Conservation (phyloP, 1,284 basidiomycete species). For the Ustilago lituana region DNA sequence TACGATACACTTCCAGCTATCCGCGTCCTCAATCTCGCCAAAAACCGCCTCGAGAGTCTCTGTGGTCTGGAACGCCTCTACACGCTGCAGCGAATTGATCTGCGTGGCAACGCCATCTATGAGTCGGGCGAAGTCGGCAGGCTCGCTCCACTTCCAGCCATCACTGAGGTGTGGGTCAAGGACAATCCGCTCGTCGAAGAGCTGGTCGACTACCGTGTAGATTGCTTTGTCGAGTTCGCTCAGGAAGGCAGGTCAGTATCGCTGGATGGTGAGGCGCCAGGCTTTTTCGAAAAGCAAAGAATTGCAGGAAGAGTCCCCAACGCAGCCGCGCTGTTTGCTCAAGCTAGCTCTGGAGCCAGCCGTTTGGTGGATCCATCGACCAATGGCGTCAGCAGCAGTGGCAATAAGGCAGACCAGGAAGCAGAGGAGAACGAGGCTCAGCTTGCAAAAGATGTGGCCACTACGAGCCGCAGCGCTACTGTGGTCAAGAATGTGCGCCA, state of each 20-base stretch:
- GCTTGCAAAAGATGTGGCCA: conserved; percentile 24
- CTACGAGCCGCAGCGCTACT: conserved; percentile 13
- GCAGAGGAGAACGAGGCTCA: conserved; percentile 29
- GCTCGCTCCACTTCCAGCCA: conserved; percentile 80
- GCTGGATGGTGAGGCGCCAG: conserved; percentile 79
- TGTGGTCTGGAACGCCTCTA: conserved; percentile 89
- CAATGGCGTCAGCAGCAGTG: neutral
- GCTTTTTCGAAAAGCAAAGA: conserved; percentile 79
- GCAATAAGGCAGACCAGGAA: neutral
- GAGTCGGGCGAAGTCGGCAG: conserved; percentile 88
- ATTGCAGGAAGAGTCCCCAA: conserved; percentile 56
- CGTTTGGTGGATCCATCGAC: neutral
- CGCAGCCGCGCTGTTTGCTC: conserved; percentile 1
- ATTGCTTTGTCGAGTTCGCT: conserved; percentile 83
- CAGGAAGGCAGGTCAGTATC: conserved; percentile 75
- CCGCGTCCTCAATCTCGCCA: conserved; percentile 56
- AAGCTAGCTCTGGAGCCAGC: neutral
- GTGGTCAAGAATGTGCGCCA: conserved; percentile 33
- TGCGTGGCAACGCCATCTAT: conserved; percentile 82
- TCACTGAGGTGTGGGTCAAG: conserved; percentile 61
- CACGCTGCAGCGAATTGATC: conserved; percentile 83
- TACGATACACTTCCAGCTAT: conserved; percentile 50
- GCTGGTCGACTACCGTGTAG: conserved; percentile 73
- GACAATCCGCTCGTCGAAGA: conserved; percentile 55
- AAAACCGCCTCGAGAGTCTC: conserved; percentile 88